Evolutionary conservation across 1,284 basidiomycete species (phyloP), one percentile per base, ranked within the genome.

Genomic region (Ceratobasidium sp.): DNA sequence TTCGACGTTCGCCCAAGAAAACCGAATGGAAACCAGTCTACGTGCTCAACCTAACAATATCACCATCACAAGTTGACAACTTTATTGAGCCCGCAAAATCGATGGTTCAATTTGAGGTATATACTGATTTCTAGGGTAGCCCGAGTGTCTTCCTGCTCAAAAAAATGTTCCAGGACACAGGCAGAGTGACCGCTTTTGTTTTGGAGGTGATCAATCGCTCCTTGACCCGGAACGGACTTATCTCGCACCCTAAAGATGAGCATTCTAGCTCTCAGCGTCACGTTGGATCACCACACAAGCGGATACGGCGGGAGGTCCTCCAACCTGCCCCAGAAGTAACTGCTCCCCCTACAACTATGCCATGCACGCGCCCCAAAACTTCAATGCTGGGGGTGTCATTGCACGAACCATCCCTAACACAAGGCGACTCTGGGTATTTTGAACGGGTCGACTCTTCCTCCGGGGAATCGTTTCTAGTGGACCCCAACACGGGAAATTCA

Each of bases 11-110:
- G 29, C 91, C 93, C 31, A 87, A 89, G 44, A 94, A 94, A 82
- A 80, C 84, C 22, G 93, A 95, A 79, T 90, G 89, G 80, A 89
- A 88, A 79, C 90, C 94, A 0, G 87, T 95, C 69, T 97, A 94
- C 80, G 91, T 95, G 33, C 84, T 98, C 36, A 91, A 93, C 80
- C 79, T 97, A 65, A 86, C 84, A 1, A 82, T 96, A 14, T 89
- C 93, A 51, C 82, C 89, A 1, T 82, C 84, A 22, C 84, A 90
- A 36, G 85, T 97, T 14, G 94, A 97, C 79, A 92, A 93, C 75
- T 89, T 89, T 74, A 80, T 95, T 29, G 93, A 94, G 77, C 94
- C 95, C 17, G 84, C 88, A 14, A 97, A 96, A 83, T 83, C 85
- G 7, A 80, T 85, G 6, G 85, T 96, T 36, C 88, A 91, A 65